phyloP scores from a whole-genome alignment of 768 basidiomycete species.

The Auriscalpium vulgare region DNA sequence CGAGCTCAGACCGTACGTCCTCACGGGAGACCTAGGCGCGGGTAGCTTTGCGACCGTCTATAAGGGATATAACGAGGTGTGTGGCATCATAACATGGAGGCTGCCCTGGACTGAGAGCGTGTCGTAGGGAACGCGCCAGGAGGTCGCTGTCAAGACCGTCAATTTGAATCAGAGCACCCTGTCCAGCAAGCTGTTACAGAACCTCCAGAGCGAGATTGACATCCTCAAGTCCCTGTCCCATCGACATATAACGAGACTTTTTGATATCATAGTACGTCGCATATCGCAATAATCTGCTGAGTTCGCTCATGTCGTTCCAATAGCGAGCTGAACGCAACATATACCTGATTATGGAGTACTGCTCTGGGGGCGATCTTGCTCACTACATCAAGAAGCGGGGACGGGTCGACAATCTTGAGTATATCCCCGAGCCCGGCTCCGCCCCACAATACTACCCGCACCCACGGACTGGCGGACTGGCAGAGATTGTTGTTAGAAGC shows the following conservation, averaged over 20 bases:
- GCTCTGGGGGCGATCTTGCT: slow-evolving; percentile 91
- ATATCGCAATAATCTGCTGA: background rate
- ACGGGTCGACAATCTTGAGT: slow-evolving; percentile 82
- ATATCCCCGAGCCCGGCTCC: slow-evolving; percentile 58
- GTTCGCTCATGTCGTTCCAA: background rate
- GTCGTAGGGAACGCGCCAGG: slow-evolving; percentile 60
- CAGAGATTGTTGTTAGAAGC: slow-evolving; percentile 84
- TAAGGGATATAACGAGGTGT: slow-evolving; percentile 84
- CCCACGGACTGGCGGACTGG: slow-evolving; percentile 83
- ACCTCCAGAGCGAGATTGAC: slow-evolving; percentile 95
- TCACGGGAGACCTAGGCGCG: slow-evolving; percentile 71
- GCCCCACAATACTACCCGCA: slow-evolving; percentile 84
- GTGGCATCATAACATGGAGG: slow-evolving; percentile 18
- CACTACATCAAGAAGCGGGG: slow-evolving; percentile 98
- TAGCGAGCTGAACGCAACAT: slow-evolving; percentile 72
- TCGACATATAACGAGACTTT: slow-evolving; percentile 84
- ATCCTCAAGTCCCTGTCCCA: slow-evolving; percentile 93
- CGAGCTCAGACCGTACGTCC: slow-evolving; percentile 69
- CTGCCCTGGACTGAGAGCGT: background rate
- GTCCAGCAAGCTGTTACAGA: slow-evolving; percentile 89
- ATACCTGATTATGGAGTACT: slow-evolving; percentile 97
- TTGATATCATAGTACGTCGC: slow-evolving; percentile 78
- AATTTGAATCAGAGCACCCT: slow-evolving; percentile 80
- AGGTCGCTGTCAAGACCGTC: slow-evolving; percentile 93
- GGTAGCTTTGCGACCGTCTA: slow-evolving; percentile 97